Percentiles rank a stretch among this genome's conserved stretches.
Conservation (phyloP, 768 basidiomycete species). For the Pulveroboletus ravenelii region DNA sequence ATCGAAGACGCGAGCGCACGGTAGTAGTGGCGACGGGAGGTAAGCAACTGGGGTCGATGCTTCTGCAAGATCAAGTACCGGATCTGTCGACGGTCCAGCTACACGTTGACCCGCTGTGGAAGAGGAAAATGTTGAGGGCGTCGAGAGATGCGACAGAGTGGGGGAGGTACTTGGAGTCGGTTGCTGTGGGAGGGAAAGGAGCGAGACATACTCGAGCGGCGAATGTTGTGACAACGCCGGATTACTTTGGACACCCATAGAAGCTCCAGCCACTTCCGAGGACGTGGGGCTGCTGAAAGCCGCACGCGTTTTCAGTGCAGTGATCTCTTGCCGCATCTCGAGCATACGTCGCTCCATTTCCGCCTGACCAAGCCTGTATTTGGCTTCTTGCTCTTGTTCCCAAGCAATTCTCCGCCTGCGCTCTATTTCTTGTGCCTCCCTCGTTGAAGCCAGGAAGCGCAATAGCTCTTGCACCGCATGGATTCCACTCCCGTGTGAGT, state of each 20-base stretch:
- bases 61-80: not conserved
- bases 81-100: conserved; percentile 6
- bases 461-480: conserved; percentile 57
- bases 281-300: conserved; percentile 18
- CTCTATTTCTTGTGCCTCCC: conserved; percentile 59
- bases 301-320: conserved; percentile 40
- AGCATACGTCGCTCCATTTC: conserved; percentile 55
- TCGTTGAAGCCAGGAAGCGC: conserved; percentile 52
- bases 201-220: conserved; percentile 5
- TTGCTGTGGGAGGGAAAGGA: conserved; percentile 19
- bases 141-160: conserved; percentile 26
- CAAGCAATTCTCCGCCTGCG: conserved; percentile 54
- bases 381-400: conserved; percentile 69
- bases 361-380: conserved; percentile 47
- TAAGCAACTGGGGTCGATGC: conserved; percentile 1
- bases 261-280: conserved; percentile 2
- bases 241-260: conserved; percentile 1
- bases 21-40: conserved; percentile 16
- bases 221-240: conserved; percentile 2
- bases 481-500: conserved; percentile 33
- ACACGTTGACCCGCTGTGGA: conserved; percentile 10
- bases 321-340: conserved; percentile 52
- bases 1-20: conserved; percentile 19
- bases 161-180: conserved; percentile 30
- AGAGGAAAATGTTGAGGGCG: conserved; percentile 22